These are phyloP conservation scores for Podospora appendiculata DNA, from an alignment of 495 filamentous ascomycete species.

Conservation along the genomic window DNA sequence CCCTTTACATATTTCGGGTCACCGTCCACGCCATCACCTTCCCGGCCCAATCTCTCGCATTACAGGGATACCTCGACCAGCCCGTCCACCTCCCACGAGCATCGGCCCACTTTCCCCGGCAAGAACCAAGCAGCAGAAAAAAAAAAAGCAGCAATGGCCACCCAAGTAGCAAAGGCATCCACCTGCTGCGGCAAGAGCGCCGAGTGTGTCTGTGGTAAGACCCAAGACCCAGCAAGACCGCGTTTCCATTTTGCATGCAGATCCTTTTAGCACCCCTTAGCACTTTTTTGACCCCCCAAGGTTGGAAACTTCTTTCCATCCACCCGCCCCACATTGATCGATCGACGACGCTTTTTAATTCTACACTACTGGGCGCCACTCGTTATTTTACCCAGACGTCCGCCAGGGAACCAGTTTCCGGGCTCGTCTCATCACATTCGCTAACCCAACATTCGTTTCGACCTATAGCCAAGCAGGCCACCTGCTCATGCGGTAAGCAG, in stretches of 20 bases:
- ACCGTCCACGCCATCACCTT: too few relatives aligned
- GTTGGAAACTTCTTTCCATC: too few relatives aligned
- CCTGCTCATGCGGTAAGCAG: constrained; percentile 84
- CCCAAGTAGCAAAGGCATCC: constrained; percentile 15
- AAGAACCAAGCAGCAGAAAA: neutral
- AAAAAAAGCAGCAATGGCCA: constrained; percentile 13
- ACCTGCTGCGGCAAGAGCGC: constrained; percentile 46
- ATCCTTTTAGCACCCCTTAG: too few relatives aligned
- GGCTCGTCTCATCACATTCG: neutral
- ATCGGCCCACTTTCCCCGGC: neutral
- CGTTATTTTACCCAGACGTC: neutral
- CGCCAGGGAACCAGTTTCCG: too few relatives aligned
- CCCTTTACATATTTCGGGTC: neutral
- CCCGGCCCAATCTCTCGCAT: too few relatives aligned
- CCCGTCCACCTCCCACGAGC: neutral
- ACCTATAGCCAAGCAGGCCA: constrained; percentile 43
- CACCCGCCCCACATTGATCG: too few relatives aligned
- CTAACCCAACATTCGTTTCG: neutral
- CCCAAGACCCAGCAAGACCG: too few relatives aligned
- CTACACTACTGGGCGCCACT: neutral
- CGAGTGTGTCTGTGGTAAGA: constrained; percentile 43
- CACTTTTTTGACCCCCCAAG: too few relatives aligned
- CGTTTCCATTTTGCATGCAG: neutral
- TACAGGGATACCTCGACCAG: too few relatives aligned
- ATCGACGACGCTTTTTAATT: neutral